A percentile compares a stretch with the other conserved stretches of the same genome.
These are phyloP conservation scores for Hymenoscyphus albidus DNA, from an alignment of 2,329 filamentous ascomycete genomes.

Conservation along the genomic window DNA sequence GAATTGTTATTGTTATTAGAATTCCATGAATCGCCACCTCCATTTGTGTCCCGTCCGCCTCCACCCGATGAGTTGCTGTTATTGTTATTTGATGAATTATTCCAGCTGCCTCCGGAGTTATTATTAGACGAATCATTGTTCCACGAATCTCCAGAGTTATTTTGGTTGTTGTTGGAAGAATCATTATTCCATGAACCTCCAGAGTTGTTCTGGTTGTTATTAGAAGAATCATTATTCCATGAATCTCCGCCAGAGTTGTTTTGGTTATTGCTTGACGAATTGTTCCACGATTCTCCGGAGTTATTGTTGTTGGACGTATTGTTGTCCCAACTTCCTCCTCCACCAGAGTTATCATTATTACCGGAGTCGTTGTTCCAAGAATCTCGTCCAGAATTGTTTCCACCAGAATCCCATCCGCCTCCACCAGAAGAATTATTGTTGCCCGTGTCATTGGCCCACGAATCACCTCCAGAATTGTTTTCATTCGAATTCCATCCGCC, in stretches of 20 bases:
- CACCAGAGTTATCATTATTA: slow-evolving; percentile 1
- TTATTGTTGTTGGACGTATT: slow-evolving; percentile 10
- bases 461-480: neutral
- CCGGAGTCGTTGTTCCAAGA: slow-evolving; percentile 7
- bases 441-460: slow-evolving; percentile 3
- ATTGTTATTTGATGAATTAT: slow-evolving; percentile 1
- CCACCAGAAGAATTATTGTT: slow-evolving; percentile 2
- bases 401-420: slow-evolving; percentile 8
- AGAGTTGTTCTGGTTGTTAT: neutral
- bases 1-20: slow-evolving; percentile 2
- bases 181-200: slow-evolving; percentile 9
- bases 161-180: neutral
- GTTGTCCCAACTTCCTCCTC: neutral
- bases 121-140: slow-evolving; percentile 5
- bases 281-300: neutral
- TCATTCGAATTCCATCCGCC: slow-evolving; percentile 11
- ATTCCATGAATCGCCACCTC: slow-evolving; percentile 2
- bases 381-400: neutral
- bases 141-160: slow-evolving; percentile 2
- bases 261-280: neutral
- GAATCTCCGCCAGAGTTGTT: slow-evolving; percentile 4
- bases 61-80: neutral
- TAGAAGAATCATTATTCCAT: neutral
- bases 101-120: neutral
- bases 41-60: neutral